Evolutionary conservation across 2,329 filamentous ascomycete genomes (phyloP).

Genomic region (Talaromyces amestolkiae): DNA sequence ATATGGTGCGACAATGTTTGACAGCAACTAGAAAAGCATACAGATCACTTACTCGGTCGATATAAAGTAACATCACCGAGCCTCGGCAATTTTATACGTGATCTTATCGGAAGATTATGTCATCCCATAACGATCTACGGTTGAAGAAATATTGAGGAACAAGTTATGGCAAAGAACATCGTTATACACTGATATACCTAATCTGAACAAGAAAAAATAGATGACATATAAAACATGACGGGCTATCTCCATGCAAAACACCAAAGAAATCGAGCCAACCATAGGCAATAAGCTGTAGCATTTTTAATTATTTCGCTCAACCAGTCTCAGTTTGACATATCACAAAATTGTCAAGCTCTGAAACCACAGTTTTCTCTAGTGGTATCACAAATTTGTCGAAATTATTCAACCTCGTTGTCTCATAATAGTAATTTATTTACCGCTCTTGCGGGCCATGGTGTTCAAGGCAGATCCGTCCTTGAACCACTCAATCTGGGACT

Average conservation of each 20-base stretch:
- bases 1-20: background rate
- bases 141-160: background rate
- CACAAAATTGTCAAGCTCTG: background rate
- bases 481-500: slow-evolving; percentile 98
- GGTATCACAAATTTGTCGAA: slow-evolving; percentile 9
- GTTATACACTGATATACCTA: slow-evolving; percentile 38
- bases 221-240: slow-evolving; percentile 32
- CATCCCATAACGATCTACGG: slow-evolving; percentile 7
- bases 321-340: background rate
- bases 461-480: slow-evolving; percentile 96
- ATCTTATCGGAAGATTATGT: slow-evolving; percentile 18
- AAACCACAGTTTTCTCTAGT: slow-evolving; percentile 9
- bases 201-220: slow-evolving; percentile 34
- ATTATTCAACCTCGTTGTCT: slow-evolving; percentile 4
- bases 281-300: slow-evolving; percentile 11
- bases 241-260: slow-evolving; percentile 42
- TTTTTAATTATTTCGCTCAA: background rate
- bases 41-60: background rate
- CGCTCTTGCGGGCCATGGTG: slow-evolving; percentile 82
- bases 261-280: slow-evolving; percentile 18
- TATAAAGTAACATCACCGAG: slow-evolving; percentile 6
- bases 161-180: slow-evolving; percentile 21
- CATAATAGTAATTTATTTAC: slow-evolving; percentile 27
- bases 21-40: background rate
- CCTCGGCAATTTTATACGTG: slow-evolving; percentile 23